phyloP scores from a whole-genome alignment of 371 early-diverging fungal genomes.

The Furculomyces boomerangus region DNA sequence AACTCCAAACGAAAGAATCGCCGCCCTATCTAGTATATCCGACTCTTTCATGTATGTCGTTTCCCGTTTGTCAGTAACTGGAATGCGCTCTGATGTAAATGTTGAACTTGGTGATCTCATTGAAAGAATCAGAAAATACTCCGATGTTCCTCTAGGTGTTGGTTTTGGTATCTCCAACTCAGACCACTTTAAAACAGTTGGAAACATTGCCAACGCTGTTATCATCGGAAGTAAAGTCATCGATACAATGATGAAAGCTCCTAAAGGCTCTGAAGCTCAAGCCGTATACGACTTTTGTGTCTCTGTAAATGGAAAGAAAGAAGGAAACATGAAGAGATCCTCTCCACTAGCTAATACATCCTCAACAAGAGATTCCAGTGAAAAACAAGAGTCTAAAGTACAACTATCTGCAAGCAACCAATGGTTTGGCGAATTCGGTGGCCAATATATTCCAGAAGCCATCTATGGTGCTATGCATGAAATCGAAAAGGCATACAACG shows the following conservation, averaged over 20 bases:
- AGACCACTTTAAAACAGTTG: conserved; percentile 73
- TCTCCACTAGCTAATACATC: conserved; percentile 23
- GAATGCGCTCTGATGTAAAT: conserved; percentile 43
- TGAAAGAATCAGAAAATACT: conserved; percentile 53
- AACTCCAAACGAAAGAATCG: conserved; percentile 67
- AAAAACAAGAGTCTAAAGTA: not conserved
- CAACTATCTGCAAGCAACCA: conserved; percentile 26
- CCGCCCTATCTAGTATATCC: conserved; percentile 54
- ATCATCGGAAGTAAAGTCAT: conserved; percentile 87
- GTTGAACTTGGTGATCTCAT: conserved; percentile 51
- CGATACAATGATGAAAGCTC: conserved; percentile 46
- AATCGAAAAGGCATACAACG: conserved; percentile 62
- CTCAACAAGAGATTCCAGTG: conserved; percentile 10
- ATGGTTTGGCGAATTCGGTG: conserved; percentile 90
- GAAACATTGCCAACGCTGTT: conserved; percentile 78
- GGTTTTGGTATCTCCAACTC: conserved; percentile 89
- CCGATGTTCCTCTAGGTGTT: conserved; percentile 71
- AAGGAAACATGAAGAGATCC: conserved; percentile 13
- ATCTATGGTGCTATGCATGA: conserved; percentile 81
- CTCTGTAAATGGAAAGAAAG: conserved; percentile 37
- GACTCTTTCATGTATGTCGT: conserved; percentile 92
- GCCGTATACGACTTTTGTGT: conserved; percentile 36
- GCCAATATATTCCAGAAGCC: conserved; percentile 91
- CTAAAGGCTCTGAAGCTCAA: conserved; percentile 26
- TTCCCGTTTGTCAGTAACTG: conserved; percentile 86